A percentile compares a stretch with the other conserved stretches of the same genome.
Conservation (phyloP, 768 basidiomycete genomes). For the Naganishia onofrii region DNA sequence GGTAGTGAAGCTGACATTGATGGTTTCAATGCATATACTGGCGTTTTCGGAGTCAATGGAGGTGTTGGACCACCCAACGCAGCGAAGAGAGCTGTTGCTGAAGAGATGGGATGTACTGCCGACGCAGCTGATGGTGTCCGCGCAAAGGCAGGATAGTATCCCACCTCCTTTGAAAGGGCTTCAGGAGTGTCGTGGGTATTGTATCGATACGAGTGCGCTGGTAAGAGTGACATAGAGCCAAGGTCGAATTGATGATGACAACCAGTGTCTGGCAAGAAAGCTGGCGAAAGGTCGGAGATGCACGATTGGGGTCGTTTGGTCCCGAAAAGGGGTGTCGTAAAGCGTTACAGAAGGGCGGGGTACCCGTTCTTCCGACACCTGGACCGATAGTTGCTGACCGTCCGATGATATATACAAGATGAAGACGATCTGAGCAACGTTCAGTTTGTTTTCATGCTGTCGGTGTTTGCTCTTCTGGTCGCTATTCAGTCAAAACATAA, state of each 20-base stretch:
- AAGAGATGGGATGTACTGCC: not conserved
- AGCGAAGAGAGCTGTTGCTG: slow-evolving; percentile 5
- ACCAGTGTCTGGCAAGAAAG: not conserved
- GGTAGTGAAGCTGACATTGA: not conserved
- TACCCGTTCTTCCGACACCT: too few relatives aligned
- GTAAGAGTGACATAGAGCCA: not conserved
- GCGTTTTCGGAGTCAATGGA: not conserved
- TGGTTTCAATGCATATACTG: not conserved
- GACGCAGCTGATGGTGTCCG: slow-evolving; percentile 1
- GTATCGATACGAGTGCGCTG: slow-evolving; percentile 7
- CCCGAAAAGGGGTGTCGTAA: not conserved
- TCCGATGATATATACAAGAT: too few relatives aligned
- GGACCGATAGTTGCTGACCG: too few relatives aligned
- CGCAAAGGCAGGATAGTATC: slow-evolving; percentile 18
- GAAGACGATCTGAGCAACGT: too few relatives aligned
- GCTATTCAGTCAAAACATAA: too few relatives aligned
- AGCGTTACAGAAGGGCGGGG: not conserved
- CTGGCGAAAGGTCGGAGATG: not conserved
- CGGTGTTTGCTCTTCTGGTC: too few relatives aligned
- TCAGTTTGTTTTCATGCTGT: too few relatives aligned
- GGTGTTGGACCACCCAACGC: not conserved
- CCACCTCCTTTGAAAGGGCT: not conserved
- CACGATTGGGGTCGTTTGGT: not conserved
- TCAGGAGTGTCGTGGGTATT: not conserved
- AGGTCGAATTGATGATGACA: too few relatives aligned